Conservation (phyloP, 176 grass and related monocot species). For the Triticum dicoccoides region DNA sequence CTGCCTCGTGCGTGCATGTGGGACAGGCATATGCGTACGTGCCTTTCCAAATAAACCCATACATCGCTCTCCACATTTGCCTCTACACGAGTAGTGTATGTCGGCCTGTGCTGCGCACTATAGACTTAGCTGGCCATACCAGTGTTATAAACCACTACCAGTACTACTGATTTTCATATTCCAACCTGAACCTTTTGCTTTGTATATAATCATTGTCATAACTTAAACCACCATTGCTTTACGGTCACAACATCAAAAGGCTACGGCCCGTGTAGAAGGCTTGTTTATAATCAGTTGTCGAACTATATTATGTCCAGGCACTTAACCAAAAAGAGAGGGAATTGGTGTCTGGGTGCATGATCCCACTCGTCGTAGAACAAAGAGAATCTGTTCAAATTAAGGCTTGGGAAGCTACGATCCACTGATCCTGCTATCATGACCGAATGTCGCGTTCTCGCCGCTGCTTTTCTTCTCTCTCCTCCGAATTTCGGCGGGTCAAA, state of each 20-base stretch:
- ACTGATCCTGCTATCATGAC: conserved; percentile 12
- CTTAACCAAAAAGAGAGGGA: neutral
- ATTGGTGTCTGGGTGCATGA: neutral
- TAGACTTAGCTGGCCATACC: neutral
- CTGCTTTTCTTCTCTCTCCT: conserved; percentile 33
- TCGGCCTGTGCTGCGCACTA: neutral
- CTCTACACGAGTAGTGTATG: neutral
- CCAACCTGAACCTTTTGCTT: neutral
- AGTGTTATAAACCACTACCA: neutral
- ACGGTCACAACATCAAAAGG: neutral
- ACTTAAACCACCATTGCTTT: neutral
- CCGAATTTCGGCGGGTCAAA: neutral
- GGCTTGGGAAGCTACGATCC: neutral
- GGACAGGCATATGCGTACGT: neutral
- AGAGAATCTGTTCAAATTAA: neutral
- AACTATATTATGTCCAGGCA: neutral
- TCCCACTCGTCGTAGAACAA: neutral
- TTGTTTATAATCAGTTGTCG: neutral
- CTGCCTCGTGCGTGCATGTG: neutral
- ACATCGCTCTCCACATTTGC: neutral
- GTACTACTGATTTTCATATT: neutral
- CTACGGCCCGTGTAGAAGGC: neutral
- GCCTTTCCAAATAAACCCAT: neutral
- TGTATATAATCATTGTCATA: neutral
- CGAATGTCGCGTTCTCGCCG: conserved; percentile 21